These are phyloP conservation scores for Paramarasmius palmivorus DNA, from an alignment of 1,284 basidiomycete species.

Conservation along the genomic window DNA sequence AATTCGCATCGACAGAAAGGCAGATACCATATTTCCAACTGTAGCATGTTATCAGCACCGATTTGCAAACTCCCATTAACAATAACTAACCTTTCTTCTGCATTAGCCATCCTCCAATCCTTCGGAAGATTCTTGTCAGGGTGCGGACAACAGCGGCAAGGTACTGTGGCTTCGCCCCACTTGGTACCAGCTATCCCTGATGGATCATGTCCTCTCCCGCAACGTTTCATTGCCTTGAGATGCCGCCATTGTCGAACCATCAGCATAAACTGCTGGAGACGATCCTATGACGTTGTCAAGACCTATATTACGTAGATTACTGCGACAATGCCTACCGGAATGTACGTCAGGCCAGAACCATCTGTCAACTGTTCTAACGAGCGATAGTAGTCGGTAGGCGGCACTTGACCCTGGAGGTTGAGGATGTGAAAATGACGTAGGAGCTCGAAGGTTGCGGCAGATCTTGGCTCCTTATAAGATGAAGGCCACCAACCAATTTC, in stretches of 20 bases:
- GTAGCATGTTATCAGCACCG: neutral
- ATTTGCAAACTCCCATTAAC: neutral
- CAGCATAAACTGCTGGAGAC: no score
- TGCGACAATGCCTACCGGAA: neutral
- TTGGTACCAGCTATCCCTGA: neutral
- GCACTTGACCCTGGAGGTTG: conserved; percentile 15
- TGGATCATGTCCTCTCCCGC: neutral
- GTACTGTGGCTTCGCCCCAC: neutral
- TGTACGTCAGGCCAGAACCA: neutral
- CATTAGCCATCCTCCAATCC: conserved; percentile 13
- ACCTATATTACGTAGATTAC: neutral
- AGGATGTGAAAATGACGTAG: conserved; percentile 20
- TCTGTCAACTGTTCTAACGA: neutral
- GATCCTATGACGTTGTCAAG: no score
- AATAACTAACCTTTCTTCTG: conserved; percentile 9
- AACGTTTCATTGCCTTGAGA: neutral
- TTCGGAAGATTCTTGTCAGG: conserved; percentile 15
- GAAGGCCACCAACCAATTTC: conserved; percentile 22
- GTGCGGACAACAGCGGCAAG: conserved; percentile 20
- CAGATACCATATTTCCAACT: conserved; percentile 26
- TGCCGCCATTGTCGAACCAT: neutral
- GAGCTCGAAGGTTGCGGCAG: conserved; percentile 19
- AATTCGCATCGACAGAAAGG: conserved; percentile 28
- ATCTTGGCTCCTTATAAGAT: conserved; percentile 17
- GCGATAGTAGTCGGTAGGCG: conserved; percentile 2